These are phyloP conservation scores for Lactifluus subvellereus DNA, from an alignment of 768 basidiomycete genomes.

Conservation along the genomic window DNA sequence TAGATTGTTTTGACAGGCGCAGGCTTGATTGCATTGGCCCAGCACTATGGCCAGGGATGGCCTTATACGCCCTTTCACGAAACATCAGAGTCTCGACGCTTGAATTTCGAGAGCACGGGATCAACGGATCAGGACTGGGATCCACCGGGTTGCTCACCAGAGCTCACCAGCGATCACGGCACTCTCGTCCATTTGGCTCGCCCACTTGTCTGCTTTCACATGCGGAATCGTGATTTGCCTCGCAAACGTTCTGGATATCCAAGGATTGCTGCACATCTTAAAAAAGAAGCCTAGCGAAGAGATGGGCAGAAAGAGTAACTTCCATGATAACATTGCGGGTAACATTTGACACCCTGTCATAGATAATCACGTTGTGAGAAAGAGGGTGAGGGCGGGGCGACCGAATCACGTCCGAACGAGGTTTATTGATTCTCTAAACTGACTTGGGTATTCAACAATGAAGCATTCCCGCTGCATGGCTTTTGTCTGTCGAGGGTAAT, in stretches of 20 bases:
- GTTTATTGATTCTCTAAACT: neutral
- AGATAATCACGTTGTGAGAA: constrained; percentile 2
- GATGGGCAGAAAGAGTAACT: neutral
- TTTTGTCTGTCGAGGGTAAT: neutral
- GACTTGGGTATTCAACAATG: neutral
- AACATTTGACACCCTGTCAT: constrained; percentile 1
- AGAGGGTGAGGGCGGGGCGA: too few species aligned
- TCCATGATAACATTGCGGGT: neutral
- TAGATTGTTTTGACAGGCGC: neutral
- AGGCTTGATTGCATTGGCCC: neutral
- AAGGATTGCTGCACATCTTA: neutral
- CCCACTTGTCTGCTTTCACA: neutral
- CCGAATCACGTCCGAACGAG: neutral
- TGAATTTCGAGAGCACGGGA: neutral
- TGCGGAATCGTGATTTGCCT: neutral
- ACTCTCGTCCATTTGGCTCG: neutral
- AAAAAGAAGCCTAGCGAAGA: neutral
- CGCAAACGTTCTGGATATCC: neutral
- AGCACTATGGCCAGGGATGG: neutral
- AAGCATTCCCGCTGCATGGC: neutral
- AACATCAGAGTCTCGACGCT: neutral
- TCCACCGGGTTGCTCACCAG: neutral
- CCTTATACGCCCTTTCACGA: neutral
- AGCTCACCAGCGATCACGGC: neutral
- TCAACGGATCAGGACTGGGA: neutral